phyloP scores from a whole-genome alignment of 2,329 filamentous ascomycete genomes.

The Nectriaceae sp. region DNA sequence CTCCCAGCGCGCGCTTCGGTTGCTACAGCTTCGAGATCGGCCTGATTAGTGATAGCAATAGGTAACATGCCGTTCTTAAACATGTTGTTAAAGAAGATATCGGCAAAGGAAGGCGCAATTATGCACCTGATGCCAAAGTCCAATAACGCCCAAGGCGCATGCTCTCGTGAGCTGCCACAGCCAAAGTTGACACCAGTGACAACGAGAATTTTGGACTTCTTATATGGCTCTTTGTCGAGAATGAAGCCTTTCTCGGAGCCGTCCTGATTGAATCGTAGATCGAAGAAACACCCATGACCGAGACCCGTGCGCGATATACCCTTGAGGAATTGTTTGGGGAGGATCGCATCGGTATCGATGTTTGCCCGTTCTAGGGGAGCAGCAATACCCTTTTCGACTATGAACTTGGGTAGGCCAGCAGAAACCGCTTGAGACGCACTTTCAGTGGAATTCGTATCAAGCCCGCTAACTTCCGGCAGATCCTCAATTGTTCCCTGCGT shows the following conservation, averaged over 20 bases:
- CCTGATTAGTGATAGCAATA: constrained; percentile 70
- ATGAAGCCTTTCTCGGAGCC: constrained; percentile 81
- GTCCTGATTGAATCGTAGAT: constrained; percentile 74
- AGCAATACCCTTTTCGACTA: constrained; percentile 79
- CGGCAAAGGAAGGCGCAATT: constrained; percentile 76
- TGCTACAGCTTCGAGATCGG: constrained; percentile 68
- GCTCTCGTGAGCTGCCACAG: constrained; percentile 89
- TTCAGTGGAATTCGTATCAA: constrained; percentile 64
- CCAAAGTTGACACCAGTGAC: constrained; percentile 94
- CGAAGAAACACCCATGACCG: constrained; percentile 83
- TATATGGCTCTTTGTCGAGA: constrained; percentile 87
- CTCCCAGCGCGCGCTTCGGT: constrained; percentile 76
- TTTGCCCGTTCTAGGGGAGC: constrained; percentile 87
- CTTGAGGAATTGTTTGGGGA: constrained; percentile 98
- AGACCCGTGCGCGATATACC: constrained; percentile 98
- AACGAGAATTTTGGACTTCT: constrained; percentile 82
- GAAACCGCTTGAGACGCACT: constrained; percentile 42
- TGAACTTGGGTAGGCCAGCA: constrained; percentile 80
- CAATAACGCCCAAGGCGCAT: constrained; percentile 94
- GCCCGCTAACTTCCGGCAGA: constrained; percentile 63
- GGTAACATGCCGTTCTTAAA: constrained; percentile 99
- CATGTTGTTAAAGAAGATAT: constrained; percentile 98
- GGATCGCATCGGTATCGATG: constrained; percentile 98
- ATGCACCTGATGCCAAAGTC: constrained; percentile 96
- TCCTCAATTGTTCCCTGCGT: constrained; percentile 58